Percentiles rank a stretch among this genome's conserved stretches.
Evolutionary conservation across 352 stramenopile genomes (phyloP).

Genomic region (Phytopythium delawarense): DNA sequence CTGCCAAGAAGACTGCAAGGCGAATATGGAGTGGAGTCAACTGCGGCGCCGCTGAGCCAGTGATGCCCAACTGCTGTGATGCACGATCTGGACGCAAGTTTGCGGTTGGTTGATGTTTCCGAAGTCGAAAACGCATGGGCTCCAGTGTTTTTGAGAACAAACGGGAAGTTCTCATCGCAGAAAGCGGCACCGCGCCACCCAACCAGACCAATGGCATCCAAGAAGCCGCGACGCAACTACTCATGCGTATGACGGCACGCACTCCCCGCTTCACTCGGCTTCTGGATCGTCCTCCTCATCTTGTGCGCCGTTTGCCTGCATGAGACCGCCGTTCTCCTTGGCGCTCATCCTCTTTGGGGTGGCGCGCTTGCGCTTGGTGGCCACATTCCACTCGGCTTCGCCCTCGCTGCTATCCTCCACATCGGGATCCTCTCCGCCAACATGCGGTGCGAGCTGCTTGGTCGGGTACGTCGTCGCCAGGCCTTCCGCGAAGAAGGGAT

Average conservation of each 20-base stretch:
- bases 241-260: background rate
- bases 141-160: no score
- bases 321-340: conserved; percentile 1
- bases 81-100: no score
- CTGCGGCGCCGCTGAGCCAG: no score
- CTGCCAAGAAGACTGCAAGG: no score
- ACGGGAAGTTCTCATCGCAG: no score
- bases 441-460: background rate
- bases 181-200: background rate
- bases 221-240: background rate
- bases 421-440: background rate
- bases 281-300: background rate
- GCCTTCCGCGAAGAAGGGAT: conserved; percentile 20
- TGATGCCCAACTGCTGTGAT: no score
- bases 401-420: background rate
- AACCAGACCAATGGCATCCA: no score
- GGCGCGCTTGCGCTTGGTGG: background rate
- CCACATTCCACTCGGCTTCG: background rate
- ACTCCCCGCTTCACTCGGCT: background rate
- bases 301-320: background rate
- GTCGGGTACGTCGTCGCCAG: conserved; percentile 16
- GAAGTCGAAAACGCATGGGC: no score
- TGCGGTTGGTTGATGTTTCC: no score
- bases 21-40: no score
- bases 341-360: background rate